These are phyloP conservation scores for Asterionellopsis glacialis DNA, from an alignment of 108 stramenopile species.

Conservation along the genomic window DNA sequence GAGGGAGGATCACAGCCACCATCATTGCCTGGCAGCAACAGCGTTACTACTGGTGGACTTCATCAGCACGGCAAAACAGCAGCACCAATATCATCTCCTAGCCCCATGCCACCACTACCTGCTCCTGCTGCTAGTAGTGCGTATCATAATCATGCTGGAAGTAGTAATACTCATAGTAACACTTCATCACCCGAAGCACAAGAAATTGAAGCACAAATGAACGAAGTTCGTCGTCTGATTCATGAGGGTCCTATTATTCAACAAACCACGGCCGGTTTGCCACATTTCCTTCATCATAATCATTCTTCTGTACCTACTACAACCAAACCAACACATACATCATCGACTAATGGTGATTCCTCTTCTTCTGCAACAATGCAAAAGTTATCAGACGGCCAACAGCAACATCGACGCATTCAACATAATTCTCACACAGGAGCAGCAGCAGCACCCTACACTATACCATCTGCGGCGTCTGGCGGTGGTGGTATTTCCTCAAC, in stretches of 20 bases:
- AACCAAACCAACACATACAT: not conserved
- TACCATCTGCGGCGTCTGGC: too few species aligned
- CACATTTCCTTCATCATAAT: conserved; percentile 15
- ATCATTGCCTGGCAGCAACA: too few species aligned
- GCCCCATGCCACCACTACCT: not conserved
- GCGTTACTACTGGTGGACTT: too few species aligned
- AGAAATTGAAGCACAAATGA: conserved; percentile 59
- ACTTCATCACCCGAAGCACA: conserved; percentile 18
- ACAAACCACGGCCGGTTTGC: conserved; percentile 40
- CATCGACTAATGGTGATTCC: not conserved
- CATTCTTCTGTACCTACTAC: not conserved
- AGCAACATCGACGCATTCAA: conserved; percentile 1
- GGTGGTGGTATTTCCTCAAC: too few species aligned
- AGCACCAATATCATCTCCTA: not conserved
- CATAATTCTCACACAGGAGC: not conserved
- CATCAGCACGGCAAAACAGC: too few species aligned
- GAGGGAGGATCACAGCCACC: too few species aligned
- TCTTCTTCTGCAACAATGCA: not conserved
- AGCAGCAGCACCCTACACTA: not conserved
- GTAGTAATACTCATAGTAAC: conserved; percentile 9
- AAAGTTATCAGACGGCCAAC: not conserved
- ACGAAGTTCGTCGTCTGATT: conserved; percentile 60
- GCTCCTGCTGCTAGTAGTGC: too few species aligned
- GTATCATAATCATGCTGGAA: not conserved
- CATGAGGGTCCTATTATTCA: conserved; percentile 65